These are phyloP conservation scores for Chlamydomonas sp. DNA, from an alignment of 139 green algal genomes.

Conservation along the genomic window DNA sequence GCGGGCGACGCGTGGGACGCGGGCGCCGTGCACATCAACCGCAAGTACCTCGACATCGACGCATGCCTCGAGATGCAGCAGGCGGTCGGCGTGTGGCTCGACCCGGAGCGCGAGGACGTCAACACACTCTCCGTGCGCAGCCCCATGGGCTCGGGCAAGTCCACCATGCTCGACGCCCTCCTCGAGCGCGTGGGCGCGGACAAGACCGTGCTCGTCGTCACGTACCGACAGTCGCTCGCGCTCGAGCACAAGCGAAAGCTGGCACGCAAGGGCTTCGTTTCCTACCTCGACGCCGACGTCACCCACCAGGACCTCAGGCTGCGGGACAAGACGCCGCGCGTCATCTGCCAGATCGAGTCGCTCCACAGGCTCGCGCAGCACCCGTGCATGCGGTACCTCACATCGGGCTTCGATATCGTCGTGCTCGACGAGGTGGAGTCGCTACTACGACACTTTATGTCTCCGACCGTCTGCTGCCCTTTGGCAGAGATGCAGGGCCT, in stretches of 20 bases:
- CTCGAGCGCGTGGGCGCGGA: not conserved
- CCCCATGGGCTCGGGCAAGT: constrained; percentile 7
- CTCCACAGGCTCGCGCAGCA: not conserved
- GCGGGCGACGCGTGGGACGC: not conserved
- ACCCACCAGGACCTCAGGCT: not conserved
- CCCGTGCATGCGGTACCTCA: not conserved
- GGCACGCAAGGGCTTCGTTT: not conserved
- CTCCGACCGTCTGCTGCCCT: not conserved
- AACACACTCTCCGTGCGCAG: constrained; percentile 10
- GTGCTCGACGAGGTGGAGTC: constrained; percentile 7
- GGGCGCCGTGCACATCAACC: not conserved
- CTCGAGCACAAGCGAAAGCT: constrained; percentile 6
- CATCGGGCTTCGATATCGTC: constrained; percentile 1
- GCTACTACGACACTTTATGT: constrained; percentile 1
- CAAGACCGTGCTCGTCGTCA: constrained; percentile 7
- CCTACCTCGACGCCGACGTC: not conserved
- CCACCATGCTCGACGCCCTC: constrained; percentile 2
- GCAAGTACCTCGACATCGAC: constrained; percentile 5
- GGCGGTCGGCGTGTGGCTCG: not conserved
- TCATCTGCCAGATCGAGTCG: constrained; percentile 11
- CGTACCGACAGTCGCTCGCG: constrained; percentile 4
- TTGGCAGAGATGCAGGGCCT: not conserved
- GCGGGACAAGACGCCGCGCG: not conserved
- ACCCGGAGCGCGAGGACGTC: not conserved
- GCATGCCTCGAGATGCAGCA: constrained; percentile 1